These are phyloP conservation scores for Penicillium malachiteum DNA, from an alignment of 495 filamentous ascomycete species.

Conservation along the genomic window DNA sequence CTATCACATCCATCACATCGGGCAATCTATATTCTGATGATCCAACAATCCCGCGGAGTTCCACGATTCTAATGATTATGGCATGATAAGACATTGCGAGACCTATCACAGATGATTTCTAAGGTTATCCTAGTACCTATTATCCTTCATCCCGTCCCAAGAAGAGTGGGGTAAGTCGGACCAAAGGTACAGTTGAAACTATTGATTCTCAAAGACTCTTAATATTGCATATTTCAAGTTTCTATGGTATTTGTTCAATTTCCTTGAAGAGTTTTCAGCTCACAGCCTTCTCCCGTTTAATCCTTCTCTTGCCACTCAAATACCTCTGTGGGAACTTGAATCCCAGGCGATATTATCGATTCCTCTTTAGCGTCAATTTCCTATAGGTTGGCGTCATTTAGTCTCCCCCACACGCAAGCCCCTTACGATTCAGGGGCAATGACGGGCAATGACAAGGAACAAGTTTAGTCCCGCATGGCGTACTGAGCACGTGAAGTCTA, in stretches of 20 bases:
- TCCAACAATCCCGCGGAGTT: neutral
- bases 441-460: conserved; percentile 2
- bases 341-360: neutral
- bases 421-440: conserved; percentile 6
- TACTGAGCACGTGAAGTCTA: conserved; percentile 2
- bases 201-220: neutral
- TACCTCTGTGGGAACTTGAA: neutral
- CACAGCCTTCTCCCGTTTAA: neutral
- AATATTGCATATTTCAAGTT: too few relatives aligned
- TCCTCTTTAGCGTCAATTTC: neutral
- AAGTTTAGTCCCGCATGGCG: conserved; percentile 2
- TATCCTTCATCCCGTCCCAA: neutral
- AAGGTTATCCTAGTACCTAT: too few relatives aligned
- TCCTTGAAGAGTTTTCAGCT: too few relatives aligned
- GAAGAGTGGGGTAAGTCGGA: conserved; percentile 1
- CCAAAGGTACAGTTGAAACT: neutral
- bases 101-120: neutral
- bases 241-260: too few relatives aligned
- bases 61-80: neutral
- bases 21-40: neutral
- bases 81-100: neutral
- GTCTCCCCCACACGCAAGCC: neutral
- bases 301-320: neutral
- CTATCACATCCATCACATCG: neutral
- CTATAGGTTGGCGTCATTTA: neutral